phyloP scores from a whole-genome alignment of 2,329 filamentous ascomycete genomes.

The Beauveria brongniartii region DNA sequence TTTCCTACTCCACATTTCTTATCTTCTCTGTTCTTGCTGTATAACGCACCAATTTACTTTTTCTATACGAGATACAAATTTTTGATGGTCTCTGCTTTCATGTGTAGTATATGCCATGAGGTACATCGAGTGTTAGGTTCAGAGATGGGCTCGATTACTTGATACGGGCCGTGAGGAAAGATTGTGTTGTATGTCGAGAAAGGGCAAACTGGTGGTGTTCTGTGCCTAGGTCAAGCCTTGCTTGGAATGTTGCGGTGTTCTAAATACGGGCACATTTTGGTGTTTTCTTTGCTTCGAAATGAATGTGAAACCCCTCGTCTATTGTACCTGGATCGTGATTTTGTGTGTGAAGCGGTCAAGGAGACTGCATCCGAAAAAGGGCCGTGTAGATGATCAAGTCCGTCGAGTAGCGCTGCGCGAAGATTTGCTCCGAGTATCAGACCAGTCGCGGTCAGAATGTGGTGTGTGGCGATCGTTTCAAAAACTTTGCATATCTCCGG shows the following conservation, averaged over 20 bases:
- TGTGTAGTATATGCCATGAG: background rate
- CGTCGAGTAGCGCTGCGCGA: too few relatives aligned
- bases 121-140: background rate
- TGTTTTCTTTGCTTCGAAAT: background rate
- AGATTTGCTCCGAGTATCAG: too few relatives aligned
- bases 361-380: background rate
- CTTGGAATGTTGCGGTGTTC: background rate
- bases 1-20: slow-evolving; percentile 2
- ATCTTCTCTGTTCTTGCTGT: background rate
- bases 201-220: background rate
- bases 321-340: background rate
- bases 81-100: background rate
- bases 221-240: background rate
- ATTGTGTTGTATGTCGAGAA: background rate
- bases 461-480: too few relatives aligned
- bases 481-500: too few relatives aligned
- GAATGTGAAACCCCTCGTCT: background rate
- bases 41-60: slow-evolving; percentile 1
- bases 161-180: too few relatives aligned
- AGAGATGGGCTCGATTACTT: background rate
- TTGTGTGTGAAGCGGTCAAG: background rate
- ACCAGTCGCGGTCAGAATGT: too few relatives aligned
- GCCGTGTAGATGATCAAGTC: too few relatives aligned
- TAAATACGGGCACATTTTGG: background rate
- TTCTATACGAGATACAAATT: slow-evolving; percentile 7